These are phyloP conservation scores for Trichosporon faecale DNA, from an alignment of 1,284 basidiomycete species.

Conservation along the genomic window DNA sequence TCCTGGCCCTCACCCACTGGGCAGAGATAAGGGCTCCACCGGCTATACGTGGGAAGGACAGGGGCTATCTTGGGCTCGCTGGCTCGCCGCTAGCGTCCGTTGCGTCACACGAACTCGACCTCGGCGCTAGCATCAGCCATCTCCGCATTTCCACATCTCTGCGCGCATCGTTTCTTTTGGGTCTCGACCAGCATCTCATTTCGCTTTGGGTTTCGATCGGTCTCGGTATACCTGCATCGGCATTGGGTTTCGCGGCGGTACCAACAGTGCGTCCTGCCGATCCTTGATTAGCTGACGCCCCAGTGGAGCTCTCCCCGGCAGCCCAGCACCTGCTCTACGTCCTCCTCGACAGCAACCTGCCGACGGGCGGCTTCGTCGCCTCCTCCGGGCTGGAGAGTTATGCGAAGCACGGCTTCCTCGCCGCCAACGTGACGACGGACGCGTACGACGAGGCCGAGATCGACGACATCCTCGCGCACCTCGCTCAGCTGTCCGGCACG, in stretches of 20 bases:
- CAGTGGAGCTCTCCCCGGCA: conserved; percentile 4
- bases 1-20: background rate
- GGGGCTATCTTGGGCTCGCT: background rate
- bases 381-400: conserved; percentile 88
- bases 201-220: no score
- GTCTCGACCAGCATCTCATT: no score
- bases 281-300: background rate
- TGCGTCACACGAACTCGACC: conserved; percentile 1
- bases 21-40: conserved; percentile 1
- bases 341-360: conserved; percentile 91
- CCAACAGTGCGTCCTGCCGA: background rate
- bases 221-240: no score
- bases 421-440: background rate
- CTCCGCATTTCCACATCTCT: background rate
- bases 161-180: background rate
- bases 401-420: conserved; percentile 75
- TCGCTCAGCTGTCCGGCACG: background rate
- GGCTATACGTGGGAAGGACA: background rate
- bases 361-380: conserved; percentile 98
- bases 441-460: background rate
- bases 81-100: background rate
- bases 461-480: background rate
- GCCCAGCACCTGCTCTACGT: conserved; percentile 46
- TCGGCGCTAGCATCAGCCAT: background rate
- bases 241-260: no score